A percentile compares a stretch with the other conserved stretches of the same genome.
Evolutionary conservation across 306 rosid genomes (phyloP).

Genomic region (Hippophae gyantsensis): DNA sequence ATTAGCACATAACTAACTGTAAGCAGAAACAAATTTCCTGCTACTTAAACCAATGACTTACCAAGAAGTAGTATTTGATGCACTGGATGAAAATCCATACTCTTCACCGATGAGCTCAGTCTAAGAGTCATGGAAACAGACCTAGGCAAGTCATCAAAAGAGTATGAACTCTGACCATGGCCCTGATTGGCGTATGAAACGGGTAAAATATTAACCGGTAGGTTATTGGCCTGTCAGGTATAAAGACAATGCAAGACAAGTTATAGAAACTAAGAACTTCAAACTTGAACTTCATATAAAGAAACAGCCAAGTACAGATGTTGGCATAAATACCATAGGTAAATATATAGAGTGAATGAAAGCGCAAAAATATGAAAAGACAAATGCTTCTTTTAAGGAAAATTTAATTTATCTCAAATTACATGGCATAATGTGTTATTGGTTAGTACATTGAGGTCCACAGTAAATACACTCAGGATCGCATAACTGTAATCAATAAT

Average conservation of each 20-base stretch:
- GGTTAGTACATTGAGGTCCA: too few relatives aligned
- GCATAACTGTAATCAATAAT: too few relatives aligned
- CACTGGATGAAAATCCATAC: constrained; percentile 93
- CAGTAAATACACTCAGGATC: too few relatives aligned
- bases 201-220: constrained; percentile 74
- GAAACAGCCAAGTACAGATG: not conserved
- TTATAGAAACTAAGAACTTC: constrained; percentile 12
- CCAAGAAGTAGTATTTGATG: constrained; percentile 92
- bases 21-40: constrained; percentile 8
- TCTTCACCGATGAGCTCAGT: constrained; percentile 72
- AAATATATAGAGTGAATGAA: too few relatives aligned
- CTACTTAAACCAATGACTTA: constrained; percentile 21
- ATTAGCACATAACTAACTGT: not conserved
- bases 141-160: constrained; percentile 93
- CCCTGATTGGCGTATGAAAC: constrained; percentile 57
- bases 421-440: too few relatives aligned
- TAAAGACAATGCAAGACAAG: constrained; percentile 17
- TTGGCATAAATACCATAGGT: too few relatives aligned
- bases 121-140: constrained; percentile 56
- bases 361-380: not conserved
- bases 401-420: too few relatives aligned
- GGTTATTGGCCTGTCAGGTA: constrained; percentile 66
- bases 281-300: constrained; percentile 10
- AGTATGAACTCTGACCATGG: constrained; percentile 86
- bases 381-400: not conserved